Percentiles rank a stretch among this genome's conserved stretches.
Conservation (phyloP, 192 early-diverging fungal genomes). For the Coemansia sp. region DNA sequence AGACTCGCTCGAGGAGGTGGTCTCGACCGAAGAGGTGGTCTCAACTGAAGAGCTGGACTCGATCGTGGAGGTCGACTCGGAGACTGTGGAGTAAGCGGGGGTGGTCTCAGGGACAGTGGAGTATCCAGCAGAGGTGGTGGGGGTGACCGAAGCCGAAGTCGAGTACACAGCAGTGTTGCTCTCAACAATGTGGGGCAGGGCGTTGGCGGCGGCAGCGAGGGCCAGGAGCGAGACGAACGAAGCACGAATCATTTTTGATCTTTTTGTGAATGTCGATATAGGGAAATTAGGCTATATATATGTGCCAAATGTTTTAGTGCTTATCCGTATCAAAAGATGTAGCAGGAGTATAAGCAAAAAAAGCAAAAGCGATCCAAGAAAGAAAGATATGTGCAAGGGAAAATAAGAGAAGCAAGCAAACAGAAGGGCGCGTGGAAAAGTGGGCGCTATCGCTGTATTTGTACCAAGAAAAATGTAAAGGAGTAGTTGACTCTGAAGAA, state of each 20-base stretch:
- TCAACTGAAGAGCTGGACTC: conserved; percentile 4
- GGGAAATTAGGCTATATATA: conserved; percentile 6
- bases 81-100: conserved; percentile 13
- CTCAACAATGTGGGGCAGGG: conserved; percentile 40
- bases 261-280: conserved; percentile 1
- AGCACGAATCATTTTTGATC: conserved; percentile 37
- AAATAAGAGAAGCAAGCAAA: not conserved
- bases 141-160: not conserved
- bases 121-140: conserved; percentile 20
- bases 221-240: conserved; percentile 45
- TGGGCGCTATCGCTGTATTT: not conserved
- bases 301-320: conserved; percentile 10
- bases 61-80: conserved; percentile 1
- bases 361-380: not conserved
- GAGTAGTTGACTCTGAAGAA: conserved; percentile 5
- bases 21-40: not conserved
- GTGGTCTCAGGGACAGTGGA: conserved; percentile 10
- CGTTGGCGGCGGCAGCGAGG: conserved; percentile 39
- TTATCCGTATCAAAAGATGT: conserved; percentile 10
- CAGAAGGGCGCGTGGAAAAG: not conserved
- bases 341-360: conserved; percentile 9
- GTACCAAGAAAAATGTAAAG: conserved; percentile 4
- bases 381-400: conserved; percentile 5
- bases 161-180: conserved; percentile 29
- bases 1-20: not conserved